Conservation (phyloP, 1,139 yeast genomes). For the Sugiyamaella paludigena region DNA sequence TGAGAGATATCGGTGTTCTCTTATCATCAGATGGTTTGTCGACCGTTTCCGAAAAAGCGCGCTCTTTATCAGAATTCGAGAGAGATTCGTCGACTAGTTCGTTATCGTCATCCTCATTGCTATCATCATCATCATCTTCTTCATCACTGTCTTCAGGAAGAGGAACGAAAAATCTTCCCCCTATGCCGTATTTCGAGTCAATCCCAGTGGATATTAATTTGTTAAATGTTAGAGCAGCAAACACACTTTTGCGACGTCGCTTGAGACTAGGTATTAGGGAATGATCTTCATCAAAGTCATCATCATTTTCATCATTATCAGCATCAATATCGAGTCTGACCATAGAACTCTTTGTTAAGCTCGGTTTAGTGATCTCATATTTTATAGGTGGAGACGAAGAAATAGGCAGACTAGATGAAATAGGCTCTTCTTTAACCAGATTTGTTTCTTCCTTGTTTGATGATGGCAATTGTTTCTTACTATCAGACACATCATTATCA, state of each 20-base stretch:
- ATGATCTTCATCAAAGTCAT: background rate
- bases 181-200: slow-evolving; percentile 79
- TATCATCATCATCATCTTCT: slow-evolving; percentile 19
- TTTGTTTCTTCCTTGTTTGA: too few species aligned
- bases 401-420: too few species aligned
- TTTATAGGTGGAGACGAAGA: too few species aligned
- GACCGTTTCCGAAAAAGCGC: background rate
- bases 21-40: background rate
- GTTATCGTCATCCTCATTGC: slow-evolving; percentile 17
- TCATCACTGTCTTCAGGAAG: slow-evolving; percentile 30
- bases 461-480: too few species aligned
- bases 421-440: too few species aligned
- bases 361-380: background rate
- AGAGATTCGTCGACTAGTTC: background rate
- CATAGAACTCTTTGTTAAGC: slow-evolving; percentile 4
- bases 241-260: slow-evolving; percentile 50
- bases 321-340: slow-evolving; percentile 11
- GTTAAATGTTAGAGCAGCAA: slow-evolving; percentile 77
- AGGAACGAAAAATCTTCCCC: slow-evolving; percentile 75
- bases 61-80: background rate
- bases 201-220: slow-evolving; percentile 72
- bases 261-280: background rate
- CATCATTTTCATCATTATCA: background rate
- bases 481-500: too few species aligned
- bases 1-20: background rate